Evolutionary conservation across 768 basidiomycete species (phyloP), one percentile per base, ranked within the genome.

Genomic region (Filobasidium floriforme): DNA sequence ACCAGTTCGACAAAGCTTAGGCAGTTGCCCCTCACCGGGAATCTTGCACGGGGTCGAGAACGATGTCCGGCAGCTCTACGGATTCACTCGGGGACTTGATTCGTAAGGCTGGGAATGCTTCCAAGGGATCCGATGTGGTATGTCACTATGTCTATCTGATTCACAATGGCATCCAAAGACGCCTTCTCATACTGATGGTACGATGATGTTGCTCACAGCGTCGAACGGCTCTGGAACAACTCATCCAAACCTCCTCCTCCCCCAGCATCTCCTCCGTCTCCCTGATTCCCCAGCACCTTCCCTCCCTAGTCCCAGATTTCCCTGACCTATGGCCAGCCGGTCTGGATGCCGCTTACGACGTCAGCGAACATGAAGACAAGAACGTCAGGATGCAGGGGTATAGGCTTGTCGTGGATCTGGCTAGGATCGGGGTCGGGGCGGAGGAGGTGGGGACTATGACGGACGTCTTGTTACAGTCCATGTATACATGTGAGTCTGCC

Each of bases 351-450:
- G 54, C 54, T 28, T 57, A 57, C 24, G 54, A 57, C 15, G 54
- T 57, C 26, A 57, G 54, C 26, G 54, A 57, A 24, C 22, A 32
- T 57, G 54, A 57, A 24, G 29, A 57, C 54, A 57, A 24, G 54
- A 15, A 26, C 18, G 54, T 57, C 54, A 57, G 54, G 29, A 24
- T 57, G 3, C 12, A 7, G 22, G 54, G 54, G 24, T 57, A 57
- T 24, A 15, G 26, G 14, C 14, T 57, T 5, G 54, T 57, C 15
- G 54, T 57, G 7, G 29, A 32, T 57, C 29, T 57, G 54, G 54
- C 54, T 7, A 24, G 29, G 54, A 57, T 57, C 15, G 15, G 54
- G 4, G 7, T 19, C 12, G 46, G 26, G 15, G 46, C 22, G 18
- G 54, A 57, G 24, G 54, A 57, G 29, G 54, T 32, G 12, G 54